Base-by-base conservation (phyloP, 768 basidiomycete species). In the Termitomyces sp. region DNA sequence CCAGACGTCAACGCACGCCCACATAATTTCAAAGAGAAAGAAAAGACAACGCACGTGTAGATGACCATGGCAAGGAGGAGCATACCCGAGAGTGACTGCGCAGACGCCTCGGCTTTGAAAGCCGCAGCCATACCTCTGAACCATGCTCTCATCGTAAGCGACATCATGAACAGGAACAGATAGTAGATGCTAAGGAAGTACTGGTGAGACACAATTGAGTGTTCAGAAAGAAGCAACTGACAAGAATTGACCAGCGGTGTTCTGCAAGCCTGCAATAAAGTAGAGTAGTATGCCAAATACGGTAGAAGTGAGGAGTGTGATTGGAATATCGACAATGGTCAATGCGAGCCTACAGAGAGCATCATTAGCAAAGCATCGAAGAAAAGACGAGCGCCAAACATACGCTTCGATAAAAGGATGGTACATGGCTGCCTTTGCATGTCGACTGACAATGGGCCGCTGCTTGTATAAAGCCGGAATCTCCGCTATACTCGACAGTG, bases 141-240 rank as follows among this genome's bases (percentile, higher is more conserved):
- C 79, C 87, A 86, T 0, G 84, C 86, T 70, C 87, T 88, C 83
- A 93, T 88, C 8, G 86, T 73, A 29, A 92, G 56, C 38, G 86
- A 80, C 61, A 86, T 81, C 3, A 78, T 71, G 56, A 85, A 78
- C n/a, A 85, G 66, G 61, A 86, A 83, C 25, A 92, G 68, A 69
- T 83, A 80, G 70, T 81, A 86, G 29, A 79, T 82, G 68, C 88
- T 89, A 61, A 4, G 46, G 17, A 52, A 55, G 12, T 14, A 31
- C 47, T 50, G 14, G 12, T 43, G 43, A 37, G 31, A 29, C 48
- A 34, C 14, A 7, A 20, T 20, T 37, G 37, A 6, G 17, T 17
- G 8, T 9, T 34, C 17, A 34, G 6, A 31, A 17, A 38, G 37
- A 12, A 9, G 10, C 6, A 7, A 74, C 86, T 68, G 59, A 88